Evolutionary conservation across 2,329 filamentous ascomycete genomes (phyloP).

Genomic region (Fonsecaea pedrosoi): DNA sequence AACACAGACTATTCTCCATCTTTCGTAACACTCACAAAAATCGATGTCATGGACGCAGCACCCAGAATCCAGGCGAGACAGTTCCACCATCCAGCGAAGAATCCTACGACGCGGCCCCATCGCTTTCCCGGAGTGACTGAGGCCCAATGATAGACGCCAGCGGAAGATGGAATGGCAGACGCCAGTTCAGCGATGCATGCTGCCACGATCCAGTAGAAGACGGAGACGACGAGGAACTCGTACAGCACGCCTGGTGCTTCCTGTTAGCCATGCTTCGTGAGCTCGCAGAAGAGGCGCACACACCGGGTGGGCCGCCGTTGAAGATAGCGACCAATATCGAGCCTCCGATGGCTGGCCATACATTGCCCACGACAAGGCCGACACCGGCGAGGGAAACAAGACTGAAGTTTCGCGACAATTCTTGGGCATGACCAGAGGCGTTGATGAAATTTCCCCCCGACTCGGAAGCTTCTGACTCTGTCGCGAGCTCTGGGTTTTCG

Average conservation of each 20-base stretch:
- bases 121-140: conserved; percentile 62
- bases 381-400: conserved; percentile 65
- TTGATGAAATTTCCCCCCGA: conserved; percentile 54
- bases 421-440: conserved; percentile 68
- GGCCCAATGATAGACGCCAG: conserved; percentile 68
- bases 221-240: conserved; percentile 61
- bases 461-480: conserved; percentile 9
- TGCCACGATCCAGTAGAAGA: conserved; percentile 66
- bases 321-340: conserved; percentile 38
- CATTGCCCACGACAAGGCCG: conserved; percentile 68
- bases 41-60: conserved; percentile 64
- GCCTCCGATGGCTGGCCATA: conserved; percentile 56
- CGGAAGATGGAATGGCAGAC: conserved; percentile 66
- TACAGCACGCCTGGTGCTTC: conserved; percentile 66
- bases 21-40: conserved; percentile 47
- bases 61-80: conserved; percentile 66
- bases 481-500: conserved; percentile 11
- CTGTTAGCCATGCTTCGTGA: background rate
- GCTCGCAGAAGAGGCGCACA: background rate
- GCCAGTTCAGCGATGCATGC: conserved; percentile 67
- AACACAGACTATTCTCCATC: background rate
- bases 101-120: conserved; percentile 60
- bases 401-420: conserved; percentile 68
- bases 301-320: conserved; percentile 36
- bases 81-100: conserved; percentile 56